A percentile compares a stretch with the other conserved stretches of the same genome.
Conservation (phyloP, 805 yeast species). For the Kregervanrija fluxuum region DNA sequence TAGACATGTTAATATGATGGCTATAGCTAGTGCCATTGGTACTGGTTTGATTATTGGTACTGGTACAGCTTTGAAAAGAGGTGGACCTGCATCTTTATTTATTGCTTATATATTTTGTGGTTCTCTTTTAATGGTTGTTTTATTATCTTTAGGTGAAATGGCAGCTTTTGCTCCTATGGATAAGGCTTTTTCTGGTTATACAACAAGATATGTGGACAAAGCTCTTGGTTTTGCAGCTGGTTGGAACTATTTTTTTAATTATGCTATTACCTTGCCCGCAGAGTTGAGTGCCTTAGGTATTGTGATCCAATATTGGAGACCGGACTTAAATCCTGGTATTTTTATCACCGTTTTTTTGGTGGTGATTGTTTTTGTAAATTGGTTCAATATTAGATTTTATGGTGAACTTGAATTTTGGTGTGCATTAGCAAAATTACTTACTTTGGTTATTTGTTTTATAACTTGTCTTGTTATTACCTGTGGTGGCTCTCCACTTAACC, state of each 20-base stretch:
- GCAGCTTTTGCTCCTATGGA: constrained; percentile 40
- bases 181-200: constrained; percentile 40
- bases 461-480: constrained; percentile 31
- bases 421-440: constrained; percentile 34
- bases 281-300: constrained; percentile 42
- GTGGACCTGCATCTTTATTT: constrained; percentile 37
- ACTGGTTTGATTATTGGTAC: constrained; percentile 39
- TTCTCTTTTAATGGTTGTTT: constrained; percentile 33
- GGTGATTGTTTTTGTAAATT: constrained; percentile 33
- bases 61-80: constrained; percentile 31
- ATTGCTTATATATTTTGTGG: constrained; percentile 37
- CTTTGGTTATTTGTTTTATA: constrained; percentile 32
- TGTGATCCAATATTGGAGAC: constrained; percentile 41
- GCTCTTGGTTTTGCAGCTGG: constrained; percentile 41
- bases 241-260: constrained; percentile 41
- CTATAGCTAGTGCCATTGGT: constrained; percentile 46
- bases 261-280: constrained; percentile 40
- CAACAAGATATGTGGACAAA: constrained; percentile 39
- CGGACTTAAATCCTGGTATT: constrained; percentile 39
- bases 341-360: constrained; percentile 37
- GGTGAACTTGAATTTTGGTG: constrained; percentile 46
- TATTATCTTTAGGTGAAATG: constrained; percentile 39
- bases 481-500: constrained; percentile 43
- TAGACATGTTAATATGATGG: constrained; percentile 41
- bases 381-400: constrained; percentile 37